Percentiles rank a stretch among this genome's conserved stretches.
Conservation (phyloP, 768 basidiomycete genomes). For the Boletus bicolor region DNA sequence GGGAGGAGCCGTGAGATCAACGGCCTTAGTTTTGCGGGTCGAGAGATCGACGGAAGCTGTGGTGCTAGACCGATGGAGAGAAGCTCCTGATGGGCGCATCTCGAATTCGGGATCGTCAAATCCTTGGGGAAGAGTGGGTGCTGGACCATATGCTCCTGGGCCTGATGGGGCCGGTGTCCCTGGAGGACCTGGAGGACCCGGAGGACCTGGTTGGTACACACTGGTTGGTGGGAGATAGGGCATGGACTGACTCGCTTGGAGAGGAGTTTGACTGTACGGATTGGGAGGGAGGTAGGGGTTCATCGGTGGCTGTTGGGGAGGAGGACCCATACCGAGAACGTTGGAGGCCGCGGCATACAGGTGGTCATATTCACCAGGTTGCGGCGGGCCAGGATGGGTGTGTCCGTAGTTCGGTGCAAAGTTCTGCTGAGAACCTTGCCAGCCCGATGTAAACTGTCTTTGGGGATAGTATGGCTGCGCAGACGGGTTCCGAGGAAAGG, state of each 20-base stretch:
- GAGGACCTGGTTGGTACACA: conserved; percentile 23
- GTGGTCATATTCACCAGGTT: conserved; percentile 47
- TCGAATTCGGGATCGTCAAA: conserved; percentile 52
- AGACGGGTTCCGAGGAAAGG: conserved; percentile 21
- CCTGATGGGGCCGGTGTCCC: conserved; percentile 16
- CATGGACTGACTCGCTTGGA: conserved; percentile 30
- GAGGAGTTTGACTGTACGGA: conserved; percentile 20
- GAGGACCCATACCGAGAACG: conserved; percentile 74
- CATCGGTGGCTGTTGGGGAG: conserved; percentile 28
- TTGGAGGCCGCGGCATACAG: conserved; percentile 76
- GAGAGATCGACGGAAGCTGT: conserved; percentile 52
- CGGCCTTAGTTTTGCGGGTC: conserved; percentile 73
- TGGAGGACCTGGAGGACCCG: conserved; percentile 17
- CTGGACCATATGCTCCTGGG: conserved; percentile 17
- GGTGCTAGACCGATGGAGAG: conserved; percentile 55
- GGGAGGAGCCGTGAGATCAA: conserved; percentile 79
- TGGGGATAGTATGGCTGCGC: conserved; percentile 17
- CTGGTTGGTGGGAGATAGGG: conserved; percentile 32
- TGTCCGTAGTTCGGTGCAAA: conserved; percentile 20
- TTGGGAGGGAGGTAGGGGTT: conserved; percentile 23
- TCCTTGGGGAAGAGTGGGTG: conserved; percentile 29
- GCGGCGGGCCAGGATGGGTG: conserved; percentile 22
- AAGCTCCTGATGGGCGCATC: conserved; percentile 41
- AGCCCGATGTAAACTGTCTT: conserved; percentile 22
- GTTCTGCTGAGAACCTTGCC: conserved; percentile 29